Evolutionary conservation across 495 filamentous ascomycete genomes (phyloP), one percentile per base, ranked within the genome.

Genomic region (Lichenothelia convexa): DNA sequence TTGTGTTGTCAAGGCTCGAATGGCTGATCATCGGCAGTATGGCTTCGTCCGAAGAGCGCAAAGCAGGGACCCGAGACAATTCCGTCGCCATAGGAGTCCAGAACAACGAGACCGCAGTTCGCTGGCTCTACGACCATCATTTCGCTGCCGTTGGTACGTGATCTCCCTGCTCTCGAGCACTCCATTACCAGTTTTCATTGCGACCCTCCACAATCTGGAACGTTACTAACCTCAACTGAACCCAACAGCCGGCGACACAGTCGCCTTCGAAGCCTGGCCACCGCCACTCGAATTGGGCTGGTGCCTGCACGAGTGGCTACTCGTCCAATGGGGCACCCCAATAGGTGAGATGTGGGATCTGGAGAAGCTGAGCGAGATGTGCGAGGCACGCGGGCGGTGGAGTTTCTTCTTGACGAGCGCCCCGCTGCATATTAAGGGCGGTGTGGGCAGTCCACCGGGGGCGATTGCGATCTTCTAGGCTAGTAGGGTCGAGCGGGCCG

Each of bases 321-420:
- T 73, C 18, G 62, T 55, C 3, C 65, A 64, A 7, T 75, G 67
- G 68, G 70, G 70, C 2, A 40, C 63, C 38, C 69, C 69, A 3
- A 68, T 75, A 45, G 69, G 69, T 0, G 70, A 75, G 54, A 46
- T 71, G 43, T 73, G 70, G 51, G 64, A 73, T 51, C 42, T 72
- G 29, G 67, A 72, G 53, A 47, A 47, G 29, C 46, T 73, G 43
- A 49, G 47, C 18, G 36, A 45, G 44, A 54, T 58, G 41, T 72
- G 68, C 56, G 45, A 52, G 31, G 43, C 58, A 42, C 43, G 48
- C 34, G 45, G 43, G 6, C 53, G 63, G 29, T 69, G 56, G 54
- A 58, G 43, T 6, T 72, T 73, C 36, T 73, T 72, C 44, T 54
- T 74, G 31, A 61, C 50, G 23, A 71, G 65, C 47, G 55, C 65